Conservation (phyloP, 306 rosid species). For the Corylus americana region DNA sequence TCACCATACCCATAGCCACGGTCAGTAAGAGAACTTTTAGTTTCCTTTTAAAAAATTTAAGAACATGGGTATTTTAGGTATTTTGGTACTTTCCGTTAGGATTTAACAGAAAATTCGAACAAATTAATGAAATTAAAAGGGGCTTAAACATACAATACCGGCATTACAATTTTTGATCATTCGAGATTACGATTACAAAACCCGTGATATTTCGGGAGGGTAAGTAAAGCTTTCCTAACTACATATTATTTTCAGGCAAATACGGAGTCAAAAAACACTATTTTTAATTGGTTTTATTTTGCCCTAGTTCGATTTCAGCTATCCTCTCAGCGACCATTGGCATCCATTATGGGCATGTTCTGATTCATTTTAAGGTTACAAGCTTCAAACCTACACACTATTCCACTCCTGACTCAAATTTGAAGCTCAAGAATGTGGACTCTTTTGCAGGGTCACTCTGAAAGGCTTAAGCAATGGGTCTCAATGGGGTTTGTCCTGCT, state of each 20-base stretch:
- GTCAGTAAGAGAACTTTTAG: no score
- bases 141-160: no score
- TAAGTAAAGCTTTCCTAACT: no score
- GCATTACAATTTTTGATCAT: no score
- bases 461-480: conserved; percentile 86
- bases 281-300: conserved; percentile 3
- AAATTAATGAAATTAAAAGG: no score
- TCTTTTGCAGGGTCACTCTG: conserved; percentile 58
- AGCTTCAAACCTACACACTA: background rate
- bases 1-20: no score
- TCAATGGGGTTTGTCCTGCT: conserved; percentile 64
- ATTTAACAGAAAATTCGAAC: no score
- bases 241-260: background rate
- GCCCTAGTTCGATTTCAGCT: conserved; percentile 67
- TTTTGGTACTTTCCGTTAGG: no score
- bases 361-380: conserved; percentile 84
- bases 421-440: conserved; percentile 1
- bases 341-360: conserved; percentile 83
- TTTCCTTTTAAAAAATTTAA: no score
- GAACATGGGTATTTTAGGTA: no score
- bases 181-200: no score
- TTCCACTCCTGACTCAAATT: background rate
- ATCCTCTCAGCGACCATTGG: conserved; percentile 79
- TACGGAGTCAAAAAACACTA: background rate
- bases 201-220: no score